A percentile compares a stretch with the other conserved stretches of the same genome.
Conservation (phyloP, 208 protist genomes). For the Crithidia bombi region DNA sequence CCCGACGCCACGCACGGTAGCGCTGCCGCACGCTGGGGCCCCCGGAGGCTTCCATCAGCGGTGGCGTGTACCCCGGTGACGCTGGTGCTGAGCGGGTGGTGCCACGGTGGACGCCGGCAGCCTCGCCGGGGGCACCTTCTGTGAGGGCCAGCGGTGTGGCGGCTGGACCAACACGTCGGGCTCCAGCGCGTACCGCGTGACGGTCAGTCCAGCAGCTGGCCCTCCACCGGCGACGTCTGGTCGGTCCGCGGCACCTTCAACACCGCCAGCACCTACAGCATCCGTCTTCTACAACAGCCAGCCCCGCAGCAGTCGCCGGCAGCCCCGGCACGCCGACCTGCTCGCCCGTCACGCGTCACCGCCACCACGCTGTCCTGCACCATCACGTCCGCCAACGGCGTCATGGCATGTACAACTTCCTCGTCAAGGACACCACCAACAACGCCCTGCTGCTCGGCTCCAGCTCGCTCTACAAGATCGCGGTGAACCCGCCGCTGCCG, state of each 20-base stretch:
- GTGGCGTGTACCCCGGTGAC: constrained; percentile 30
- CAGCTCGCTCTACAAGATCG: constrained; percentile 20
- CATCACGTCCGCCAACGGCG: constrained; percentile 13
- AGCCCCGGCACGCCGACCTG: constrained; percentile 17
- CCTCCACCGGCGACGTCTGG: constrained; percentile 37
- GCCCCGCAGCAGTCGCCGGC: background rate
- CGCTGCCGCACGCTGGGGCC: constrained; percentile 28
- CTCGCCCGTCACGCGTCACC: background rate
- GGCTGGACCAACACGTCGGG: constrained; percentile 14
- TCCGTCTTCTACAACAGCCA: constrained; percentile 43
- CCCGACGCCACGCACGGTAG: background rate
- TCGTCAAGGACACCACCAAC: constrained; percentile 32
- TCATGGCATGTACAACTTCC: constrained; percentile 42
- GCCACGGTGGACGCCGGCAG: constrained; percentile 19
- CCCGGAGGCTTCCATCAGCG: background rate
- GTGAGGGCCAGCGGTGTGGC: background rate
- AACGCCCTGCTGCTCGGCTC: constrained; percentile 30
- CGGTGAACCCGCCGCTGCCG: constrained; percentile 38
- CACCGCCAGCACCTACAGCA: constrained; percentile 20
- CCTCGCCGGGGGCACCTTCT: constrained; percentile 12
- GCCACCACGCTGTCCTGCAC: constrained; percentile 34
- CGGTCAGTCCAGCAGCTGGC: constrained; percentile 28
- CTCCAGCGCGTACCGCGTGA: constrained; percentile 16
- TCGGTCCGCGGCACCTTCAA: constrained; percentile 38
- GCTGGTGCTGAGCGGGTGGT: constrained; percentile 12